Percentiles rank a stretch among this genome's conserved stretches.
Evolutionary conservation across 441 rosid genomes (phyloP).

Genomic region (Melastoma candidum): DNA sequence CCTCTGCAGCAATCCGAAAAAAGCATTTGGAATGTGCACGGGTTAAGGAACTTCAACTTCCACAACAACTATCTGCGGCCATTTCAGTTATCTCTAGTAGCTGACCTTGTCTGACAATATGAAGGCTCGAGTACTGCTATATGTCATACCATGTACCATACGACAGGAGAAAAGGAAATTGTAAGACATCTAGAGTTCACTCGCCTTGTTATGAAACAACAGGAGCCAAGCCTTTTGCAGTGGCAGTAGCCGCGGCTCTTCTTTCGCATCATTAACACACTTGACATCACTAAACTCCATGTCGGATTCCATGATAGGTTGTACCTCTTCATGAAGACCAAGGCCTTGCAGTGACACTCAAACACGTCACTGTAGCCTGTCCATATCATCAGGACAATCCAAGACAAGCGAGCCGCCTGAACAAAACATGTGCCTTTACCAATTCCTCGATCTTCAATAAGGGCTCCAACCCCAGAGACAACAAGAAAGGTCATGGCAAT

Average conservation of each 20-base stretch:
- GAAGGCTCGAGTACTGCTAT: too few relatives aligned
- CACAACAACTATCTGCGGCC: too few relatives aligned
- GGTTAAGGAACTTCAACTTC: too few relatives aligned
- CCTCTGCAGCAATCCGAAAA: too few relatives aligned
- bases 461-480: constrained; percentile 88
- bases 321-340: constrained; percentile 88
- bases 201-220: too few relatives aligned
- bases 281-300: constrained; percentile 87
- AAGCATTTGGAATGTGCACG: too few relatives aligned
- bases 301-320: constrained; percentile 78
- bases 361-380: neutral
- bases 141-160: too few relatives aligned
- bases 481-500: constrained; percentile 67
- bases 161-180: too few relatives aligned
- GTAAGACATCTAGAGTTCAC: too few relatives aligned
- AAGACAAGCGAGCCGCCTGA: neutral
- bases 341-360: constrained; percentile 41
- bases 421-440: constrained; percentile 49
- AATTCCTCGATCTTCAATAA: constrained; percentile 79
- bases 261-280: constrained; percentile 95
- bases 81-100: too few relatives aligned
- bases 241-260: constrained; percentile 26
- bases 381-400: neutral
- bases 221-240: too few relatives aligned
- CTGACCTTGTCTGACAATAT: too few relatives aligned